These are phyloP conservation scores for Lagerstroemia speciosa DNA, from an alignment of 345 rosid species.

Conservation along the genomic window DNA sequence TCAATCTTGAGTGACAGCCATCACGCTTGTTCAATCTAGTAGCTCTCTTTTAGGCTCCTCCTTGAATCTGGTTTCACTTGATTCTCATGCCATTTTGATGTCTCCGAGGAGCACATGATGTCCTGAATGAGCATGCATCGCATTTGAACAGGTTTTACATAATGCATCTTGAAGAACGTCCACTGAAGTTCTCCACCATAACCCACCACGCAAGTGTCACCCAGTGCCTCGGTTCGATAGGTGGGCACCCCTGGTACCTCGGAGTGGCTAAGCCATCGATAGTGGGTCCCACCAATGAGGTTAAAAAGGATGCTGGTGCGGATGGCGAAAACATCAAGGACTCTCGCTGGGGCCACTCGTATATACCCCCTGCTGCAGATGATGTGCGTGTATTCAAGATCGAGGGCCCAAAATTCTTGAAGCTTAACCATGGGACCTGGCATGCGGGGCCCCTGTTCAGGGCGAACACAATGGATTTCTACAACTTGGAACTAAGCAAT, in stretches of 20 bases:
- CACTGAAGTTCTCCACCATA: constrained; percentile 38
- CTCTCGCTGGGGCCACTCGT: constrained; percentile 49
- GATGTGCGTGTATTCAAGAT: constrained; percentile 53
- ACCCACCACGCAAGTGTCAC: constrained; percentile 85
- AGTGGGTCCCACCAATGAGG: constrained; percentile 9
- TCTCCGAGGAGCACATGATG: neutral
- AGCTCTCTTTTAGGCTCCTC: neutral
- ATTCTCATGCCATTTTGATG: neutral
- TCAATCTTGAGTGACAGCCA: neutral
- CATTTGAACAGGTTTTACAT: constrained; percentile 46
- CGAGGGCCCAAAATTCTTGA: constrained; percentile 60
- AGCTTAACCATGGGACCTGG: constrained; percentile 71
- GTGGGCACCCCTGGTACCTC: constrained; percentile 67
- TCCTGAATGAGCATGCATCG: neutral
- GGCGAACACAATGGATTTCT: constrained; percentile 54
- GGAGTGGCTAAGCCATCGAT: constrained; percentile 74
- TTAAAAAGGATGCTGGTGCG: constrained; percentile 6
- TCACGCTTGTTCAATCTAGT: neutral
- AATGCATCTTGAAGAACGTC: constrained; percentile 36
- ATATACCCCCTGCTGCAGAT: constrained; percentile 50
- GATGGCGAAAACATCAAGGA: constrained; percentile 11
- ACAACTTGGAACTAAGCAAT: constrained; percentile 71
- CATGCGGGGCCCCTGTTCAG: constrained; percentile 71
- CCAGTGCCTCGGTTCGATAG: constrained; percentile 78
- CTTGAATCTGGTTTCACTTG: neutral